Evolutionary conservation across 257 asterid genomes (phyloP).

Genomic region (Eustoma russellianum): DNA sequence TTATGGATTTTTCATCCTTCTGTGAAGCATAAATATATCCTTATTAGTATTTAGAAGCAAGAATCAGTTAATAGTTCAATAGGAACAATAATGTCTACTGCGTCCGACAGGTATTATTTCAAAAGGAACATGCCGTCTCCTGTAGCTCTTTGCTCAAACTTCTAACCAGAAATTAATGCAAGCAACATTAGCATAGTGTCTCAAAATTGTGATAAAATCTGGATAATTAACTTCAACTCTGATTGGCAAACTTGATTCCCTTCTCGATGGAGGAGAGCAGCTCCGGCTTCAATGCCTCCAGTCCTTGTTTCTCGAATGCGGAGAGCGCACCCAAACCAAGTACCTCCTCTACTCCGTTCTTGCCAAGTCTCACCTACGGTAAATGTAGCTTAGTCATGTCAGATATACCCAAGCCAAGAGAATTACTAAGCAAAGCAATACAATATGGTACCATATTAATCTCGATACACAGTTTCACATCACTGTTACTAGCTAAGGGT

Average conservation of each 20-base stretch:
- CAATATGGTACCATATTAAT: no score
- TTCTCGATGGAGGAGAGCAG: slow-evolving; percentile 61
- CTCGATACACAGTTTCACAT: no score
- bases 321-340: slow-evolving; percentile 53
- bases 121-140: slow-evolving; percentile 2
- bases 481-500: no score
- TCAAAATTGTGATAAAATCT: no score
- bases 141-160: background rate
- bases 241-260: slow-evolving; percentile 55
- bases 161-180: background rate
- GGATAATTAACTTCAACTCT: slow-evolving; percentile 22
- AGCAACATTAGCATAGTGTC: no score
- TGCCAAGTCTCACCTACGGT: slow-evolving; percentile 64
- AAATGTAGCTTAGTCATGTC: background rate
- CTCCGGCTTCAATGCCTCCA: slow-evolving; percentile 63
- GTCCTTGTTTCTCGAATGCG: slow-evolving; percentile 59
- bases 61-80: no score
- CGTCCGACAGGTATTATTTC: slow-evolving; percentile 6
- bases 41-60: no score
- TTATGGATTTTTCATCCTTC: no score
- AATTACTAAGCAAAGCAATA: background rate
- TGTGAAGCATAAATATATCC: no score
- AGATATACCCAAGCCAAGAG: no score
- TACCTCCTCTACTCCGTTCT: slow-evolving; percentile 75
- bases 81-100: no score